phyloP scores from a whole-genome alignment of 2,329 filamentous ascomycete species.

The Venturia oleaginea region DNA sequence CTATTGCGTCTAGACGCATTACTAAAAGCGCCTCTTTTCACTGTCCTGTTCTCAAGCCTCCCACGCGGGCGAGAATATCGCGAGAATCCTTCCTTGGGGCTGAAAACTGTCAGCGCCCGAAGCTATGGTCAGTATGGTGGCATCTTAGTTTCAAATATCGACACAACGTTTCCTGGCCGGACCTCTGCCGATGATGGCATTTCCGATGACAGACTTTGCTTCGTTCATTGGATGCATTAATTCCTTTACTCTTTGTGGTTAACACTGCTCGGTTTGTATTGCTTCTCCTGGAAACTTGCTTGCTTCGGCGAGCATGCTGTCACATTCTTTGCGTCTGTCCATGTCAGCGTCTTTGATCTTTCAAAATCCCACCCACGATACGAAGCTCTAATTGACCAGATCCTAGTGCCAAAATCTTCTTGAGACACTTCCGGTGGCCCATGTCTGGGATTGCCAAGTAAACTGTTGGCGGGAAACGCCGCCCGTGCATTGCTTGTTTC shows the following conservation, averaged over 20 bases:
- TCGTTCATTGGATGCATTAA: not conserved
- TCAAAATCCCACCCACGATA: not conserved
- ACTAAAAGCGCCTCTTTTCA: not conserved
- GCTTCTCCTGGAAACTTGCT: not conserved
- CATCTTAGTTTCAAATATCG: constrained; percentile 4
- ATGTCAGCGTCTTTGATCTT: not conserved
- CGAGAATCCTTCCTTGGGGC: not conserved
- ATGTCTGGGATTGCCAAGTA: constrained; percentile 2
- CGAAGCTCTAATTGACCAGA: not conserved
- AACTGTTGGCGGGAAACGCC: not conserved
- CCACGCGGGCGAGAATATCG: not conserved
- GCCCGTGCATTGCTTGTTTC: constrained; percentile 10
- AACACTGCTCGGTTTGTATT: not conserved
- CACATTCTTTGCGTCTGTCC: not conserved
- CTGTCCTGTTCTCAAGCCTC: not conserved
- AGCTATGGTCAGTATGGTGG: not conserved
- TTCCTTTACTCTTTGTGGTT: not conserved
- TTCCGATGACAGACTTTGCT: not conserved
- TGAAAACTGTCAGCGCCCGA: not conserved
- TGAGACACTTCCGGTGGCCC: not conserved
- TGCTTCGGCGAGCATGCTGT: not conserved
- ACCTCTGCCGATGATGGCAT: not conserved
- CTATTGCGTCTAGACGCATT: not conserved
- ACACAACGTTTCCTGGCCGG: not conserved
- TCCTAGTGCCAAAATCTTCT: not conserved